Percentiles rank a stretch among this genome's conserved stretches.
Conservation (phyloP, 2,329 filamentous ascomycete species). For the Apiospora aurea region DNA sequence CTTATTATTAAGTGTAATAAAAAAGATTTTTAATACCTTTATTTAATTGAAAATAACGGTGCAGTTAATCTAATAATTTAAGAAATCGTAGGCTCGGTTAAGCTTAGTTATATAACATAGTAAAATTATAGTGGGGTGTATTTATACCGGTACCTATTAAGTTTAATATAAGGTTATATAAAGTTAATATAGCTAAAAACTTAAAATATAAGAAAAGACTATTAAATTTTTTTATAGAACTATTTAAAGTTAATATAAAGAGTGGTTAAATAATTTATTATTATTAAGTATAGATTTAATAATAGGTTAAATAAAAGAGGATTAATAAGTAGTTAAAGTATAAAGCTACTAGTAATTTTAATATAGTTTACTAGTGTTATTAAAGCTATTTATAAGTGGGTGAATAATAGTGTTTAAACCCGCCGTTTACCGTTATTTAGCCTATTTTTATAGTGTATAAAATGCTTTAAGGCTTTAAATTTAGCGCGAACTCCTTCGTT, state of each 20-base stretch:
- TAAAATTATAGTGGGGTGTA: not conserved
- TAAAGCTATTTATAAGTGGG: not conserved
- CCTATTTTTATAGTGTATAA: not conserved
- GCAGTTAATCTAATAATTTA: not conserved
- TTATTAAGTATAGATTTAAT: not conserved
- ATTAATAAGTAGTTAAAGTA: not conserved
- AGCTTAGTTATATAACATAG: not conserved
- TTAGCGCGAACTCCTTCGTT: not conserved
- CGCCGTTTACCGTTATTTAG: not conserved
- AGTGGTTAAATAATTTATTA: not conserved
- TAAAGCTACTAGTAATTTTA: not conserved
- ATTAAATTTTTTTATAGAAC: not conserved
- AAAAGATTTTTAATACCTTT: not conserved
- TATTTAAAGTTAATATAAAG: not conserved
- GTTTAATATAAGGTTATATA: not conserved
- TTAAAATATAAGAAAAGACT: not conserved
- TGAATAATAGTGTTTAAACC: constrained; percentile 2
- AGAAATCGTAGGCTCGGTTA: not conserved
- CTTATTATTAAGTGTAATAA: not conserved
- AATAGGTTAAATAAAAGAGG: not conserved
- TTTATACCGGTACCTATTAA: not conserved
- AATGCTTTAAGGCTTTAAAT: not conserved
- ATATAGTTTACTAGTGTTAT: constrained; percentile 2
- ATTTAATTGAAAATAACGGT: not conserved
- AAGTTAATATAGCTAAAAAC: not conserved